A percentile compares a stretch with the other conserved stretches of the same genome.
phyloP scores from a whole-genome alignment of 345 rosid genomes.

The Lepidium didymum region DNA sequence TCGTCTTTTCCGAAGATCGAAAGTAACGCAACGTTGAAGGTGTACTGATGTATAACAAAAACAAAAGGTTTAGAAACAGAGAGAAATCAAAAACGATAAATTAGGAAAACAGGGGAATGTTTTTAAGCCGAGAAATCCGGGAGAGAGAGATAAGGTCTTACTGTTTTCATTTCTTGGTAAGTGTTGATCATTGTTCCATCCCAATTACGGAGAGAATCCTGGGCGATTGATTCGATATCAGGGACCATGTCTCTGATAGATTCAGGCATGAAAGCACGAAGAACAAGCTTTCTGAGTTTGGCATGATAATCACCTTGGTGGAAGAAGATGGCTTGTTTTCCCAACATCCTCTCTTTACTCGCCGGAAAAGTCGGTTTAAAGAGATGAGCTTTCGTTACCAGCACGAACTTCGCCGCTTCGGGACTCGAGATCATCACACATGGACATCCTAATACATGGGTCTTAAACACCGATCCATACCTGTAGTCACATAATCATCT shows the following conservation, averaged over 20 bases:
- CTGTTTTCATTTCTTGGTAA: conserved; percentile 80
- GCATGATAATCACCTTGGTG: conserved; percentile 77
- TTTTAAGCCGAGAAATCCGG: background rate
- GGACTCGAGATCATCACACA: conserved; percentile 90
- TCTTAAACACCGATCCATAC: conserved; percentile 75
- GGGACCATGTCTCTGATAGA: conserved; percentile 44
- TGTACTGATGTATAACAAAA: conserved; percentile 42
- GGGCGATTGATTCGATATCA: conserved; percentile 50
- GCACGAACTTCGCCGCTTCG: conserved; percentile 73
- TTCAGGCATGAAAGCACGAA: conserved; percentile 67
- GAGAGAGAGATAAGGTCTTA: conserved; percentile 20
- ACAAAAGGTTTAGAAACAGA: background rate
- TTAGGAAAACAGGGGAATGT: background rate
- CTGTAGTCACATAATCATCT: conserved; percentile 18
- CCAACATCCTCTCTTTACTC: conserved; percentile 84
- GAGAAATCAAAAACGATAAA: background rate
- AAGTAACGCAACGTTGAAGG: conserved; percentile 73
- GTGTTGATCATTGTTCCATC: conserved; percentile 53
- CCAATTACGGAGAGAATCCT: conserved; percentile 33
- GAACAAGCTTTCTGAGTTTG: conserved; percentile 74
- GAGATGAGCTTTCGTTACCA: conserved; percentile 54
- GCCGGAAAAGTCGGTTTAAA: conserved; percentile 90
- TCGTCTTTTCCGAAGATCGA: conserved; percentile 79
- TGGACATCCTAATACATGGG: conserved; percentile 76
- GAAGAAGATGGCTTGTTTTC: conserved; percentile 78